Base-by-base conservation (phyloP, 352 stramenopile genomes). In the Phytopythium aichiense region DNA sequence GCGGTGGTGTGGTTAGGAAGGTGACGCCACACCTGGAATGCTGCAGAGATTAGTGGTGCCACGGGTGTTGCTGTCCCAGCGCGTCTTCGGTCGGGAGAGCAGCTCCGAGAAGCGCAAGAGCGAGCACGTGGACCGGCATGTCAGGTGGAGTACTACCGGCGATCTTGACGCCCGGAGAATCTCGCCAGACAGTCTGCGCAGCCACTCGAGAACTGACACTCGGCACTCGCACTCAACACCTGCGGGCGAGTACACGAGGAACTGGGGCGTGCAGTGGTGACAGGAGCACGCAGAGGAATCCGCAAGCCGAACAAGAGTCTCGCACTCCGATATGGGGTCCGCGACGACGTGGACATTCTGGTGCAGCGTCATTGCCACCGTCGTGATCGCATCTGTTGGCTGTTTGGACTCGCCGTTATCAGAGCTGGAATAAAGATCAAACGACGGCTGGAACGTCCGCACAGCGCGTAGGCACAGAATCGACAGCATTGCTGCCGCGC, bases 101-200 rank as follows among this genome's bases (percentile, higher is more conserved):
- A 59, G 53, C 53, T 59, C 53, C 1, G 53, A 46, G 37, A 59
- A 59, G 12, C 53, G 53, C 37, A 59, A 23, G 13, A 59, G 53
- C 35, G 53, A 59, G 53, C 35, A 59, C 12, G 38, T 16, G 5
- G 15, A 37, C 11, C 23, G 35, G 53, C 25, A 35, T 3, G 33
- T 59, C 11, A 30, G 37, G 22, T 50, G 53, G 22, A 59, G 35
- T 8, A 59, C 23, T 9, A 59, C 22, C 16, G 53, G 53, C 18
- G 30, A 37, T 16, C 37, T 38, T 22, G 4, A 23, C 13, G 53
- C 53, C 53, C 50, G 38, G 31, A 59, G 22, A 11, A 50, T 38
- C 22, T 50, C 53, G 13, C 23, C 8, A 3, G 37, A 49, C 8
- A 59, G n/a, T 18, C 5, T 31, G 7, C 25, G 33, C 22, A 50